These are phyloP conservation scores for Ophiorrhiza pumila DNA, from an alignment of 257 asterid genomes.

Conservation along the genomic window DNA sequence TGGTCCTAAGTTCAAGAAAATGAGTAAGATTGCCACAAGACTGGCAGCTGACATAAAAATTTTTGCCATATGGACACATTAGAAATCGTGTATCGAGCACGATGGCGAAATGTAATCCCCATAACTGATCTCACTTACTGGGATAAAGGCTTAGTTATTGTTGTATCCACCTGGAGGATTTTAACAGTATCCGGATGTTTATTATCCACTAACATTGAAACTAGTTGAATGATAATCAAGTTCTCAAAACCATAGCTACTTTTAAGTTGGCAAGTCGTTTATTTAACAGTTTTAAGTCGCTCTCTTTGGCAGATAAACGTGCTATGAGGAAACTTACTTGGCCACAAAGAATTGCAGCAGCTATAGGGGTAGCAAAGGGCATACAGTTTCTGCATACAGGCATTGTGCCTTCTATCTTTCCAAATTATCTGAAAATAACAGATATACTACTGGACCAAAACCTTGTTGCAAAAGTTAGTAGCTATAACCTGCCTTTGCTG, in stretches of 20 bases:
- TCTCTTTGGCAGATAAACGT: conserved; percentile 46
- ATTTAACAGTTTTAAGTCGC: conserved; percentile 14
- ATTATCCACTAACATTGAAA: background rate
- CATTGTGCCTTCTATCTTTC: conserved; percentile 64
- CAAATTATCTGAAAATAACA: conserved; percentile 61
- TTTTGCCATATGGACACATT: too few relatives aligned
- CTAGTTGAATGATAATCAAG: background rate
- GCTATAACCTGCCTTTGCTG: conserved; percentile 65
- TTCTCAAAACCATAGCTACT: background rate
- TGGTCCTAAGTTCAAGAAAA: too few relatives aligned
- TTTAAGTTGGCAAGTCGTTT: background rate
- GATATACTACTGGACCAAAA: conserved; percentile 73
- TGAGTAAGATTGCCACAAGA: too few relatives aligned
- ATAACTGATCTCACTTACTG: too few relatives aligned
- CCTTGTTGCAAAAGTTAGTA: conserved; percentile 65
- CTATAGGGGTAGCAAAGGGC: conserved; percentile 87
- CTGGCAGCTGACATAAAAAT: too few relatives aligned
- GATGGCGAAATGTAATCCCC: too few relatives aligned
- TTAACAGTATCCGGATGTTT: background rate
- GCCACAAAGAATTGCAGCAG: conserved; percentile 80
- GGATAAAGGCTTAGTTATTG: background rate
- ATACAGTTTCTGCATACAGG: conserved; percentile 88
- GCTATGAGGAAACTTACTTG: conserved; percentile 56
- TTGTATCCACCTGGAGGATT: background rate
- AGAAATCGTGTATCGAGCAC: too few relatives aligned